A percentile compares a stretch with the other conserved stretches of the same genome.
phyloP scores from a whole-genome alignment of 176 grass and related monocot species.

The Alloteropsis semialata region DNA sequence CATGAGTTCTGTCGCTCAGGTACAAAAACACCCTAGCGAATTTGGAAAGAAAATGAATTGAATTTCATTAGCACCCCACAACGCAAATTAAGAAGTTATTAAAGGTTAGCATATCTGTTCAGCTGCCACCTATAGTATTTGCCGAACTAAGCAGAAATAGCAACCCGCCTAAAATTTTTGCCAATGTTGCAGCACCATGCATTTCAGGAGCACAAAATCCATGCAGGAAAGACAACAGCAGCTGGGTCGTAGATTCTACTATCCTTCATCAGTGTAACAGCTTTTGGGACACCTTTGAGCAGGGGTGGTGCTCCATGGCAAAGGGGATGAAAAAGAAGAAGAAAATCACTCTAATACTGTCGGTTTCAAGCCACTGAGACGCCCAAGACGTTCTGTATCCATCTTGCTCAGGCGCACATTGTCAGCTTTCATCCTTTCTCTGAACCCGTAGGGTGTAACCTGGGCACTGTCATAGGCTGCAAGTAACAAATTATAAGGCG shows the following conservation, averaged over 20 bases:
- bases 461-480: constrained; percentile 62
- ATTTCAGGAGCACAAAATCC: not conserved
- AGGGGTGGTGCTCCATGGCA: not conserved
- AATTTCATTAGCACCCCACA: not conserved
- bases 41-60: not conserved
- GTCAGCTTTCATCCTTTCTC: constrained; percentile 65
- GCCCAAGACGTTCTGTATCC: constrained; percentile 12
- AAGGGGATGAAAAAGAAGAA: not conserved
- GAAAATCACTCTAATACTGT: constrained; percentile 22
- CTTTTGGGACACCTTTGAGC: not conserved
- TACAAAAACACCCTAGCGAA: too few relatives aligned
- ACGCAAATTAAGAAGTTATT: not conserved
- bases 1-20: not conserved
- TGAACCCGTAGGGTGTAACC: constrained; percentile 58
- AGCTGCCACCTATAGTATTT: not conserved
- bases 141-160: not conserved
- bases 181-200: not conserved
- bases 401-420: constrained; percentile 26
- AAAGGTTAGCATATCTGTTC: not conserved
- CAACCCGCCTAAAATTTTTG: not conserved
- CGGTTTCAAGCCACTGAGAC: constrained; percentile 31
- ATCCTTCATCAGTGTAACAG: constrained; percentile 15
- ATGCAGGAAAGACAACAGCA: not conserved
- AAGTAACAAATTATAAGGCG: constrained; percentile 58
- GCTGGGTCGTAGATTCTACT: not conserved